Base-by-base conservation (phyloP, 2,329 filamentous ascomycete genomes). In the Coniochaeta hoffmannii region DNA sequence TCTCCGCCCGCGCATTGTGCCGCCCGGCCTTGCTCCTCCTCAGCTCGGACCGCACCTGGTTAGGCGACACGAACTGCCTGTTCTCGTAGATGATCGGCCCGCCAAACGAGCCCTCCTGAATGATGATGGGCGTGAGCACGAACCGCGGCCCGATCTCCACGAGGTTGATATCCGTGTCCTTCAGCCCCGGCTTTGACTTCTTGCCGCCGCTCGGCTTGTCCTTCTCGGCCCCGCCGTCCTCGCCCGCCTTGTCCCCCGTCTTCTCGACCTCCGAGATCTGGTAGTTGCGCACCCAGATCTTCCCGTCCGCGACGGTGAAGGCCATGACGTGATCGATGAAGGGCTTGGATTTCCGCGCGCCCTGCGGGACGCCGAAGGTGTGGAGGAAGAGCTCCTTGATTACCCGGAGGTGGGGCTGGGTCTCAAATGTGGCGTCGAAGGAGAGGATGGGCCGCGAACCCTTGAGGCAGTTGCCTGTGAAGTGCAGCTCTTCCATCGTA, bases 71-170 rank as follows among this genome's bases (percentile, higher is more conserved):
- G 65, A 96, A 99, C 70, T 96, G 88, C 79, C 90, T 94, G 77
- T 97, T 97, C 78, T 97, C 90, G 74, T 96, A 99, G 67, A 99
- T 95, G 61, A 97, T 90, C 3, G 94, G 93, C 0, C 94, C 94
- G 54, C 93, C 93, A 64, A 99, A 97, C 58, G 89, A 92, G 44
- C 90, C 91, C 70, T 99, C 94, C 64, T 96, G 85, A 62, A 97
- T 96, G 56, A 97, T 86, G 61, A 97, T 97, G 1, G 94, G 93
- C 26, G 91, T 97, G 53, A 97, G 77, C 30, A 97, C 91, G 63
- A 97, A 93, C 49, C 94, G 83, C 0, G 94, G 94, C 0, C 94
- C 94, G 59, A 99, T 96, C 73, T 99, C 94, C 1, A 97, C 84
- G 24, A 99, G 79, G 57, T 81, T 88, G 59, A 97, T 77, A 61